phyloP scores from a whole-genome alignment of 78 protist species.

The Dictyostelium citrinum region DNA sequence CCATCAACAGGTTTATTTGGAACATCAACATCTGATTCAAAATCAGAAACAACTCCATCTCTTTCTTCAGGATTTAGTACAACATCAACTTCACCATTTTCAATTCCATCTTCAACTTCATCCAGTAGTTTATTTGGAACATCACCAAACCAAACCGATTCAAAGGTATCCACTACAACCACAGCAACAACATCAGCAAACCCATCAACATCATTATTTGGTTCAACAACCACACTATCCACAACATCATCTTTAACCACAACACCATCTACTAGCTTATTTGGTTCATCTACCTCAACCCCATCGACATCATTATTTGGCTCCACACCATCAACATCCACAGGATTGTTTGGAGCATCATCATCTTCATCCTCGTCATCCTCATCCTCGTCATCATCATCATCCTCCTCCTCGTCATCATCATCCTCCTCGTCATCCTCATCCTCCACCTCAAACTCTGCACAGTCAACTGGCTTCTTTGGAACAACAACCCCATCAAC shows the following conservation, averaged over 20 bases:
- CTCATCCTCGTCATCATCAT: background rate
- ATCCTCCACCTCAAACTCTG: background rate
- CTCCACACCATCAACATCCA: background rate
- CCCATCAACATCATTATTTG: slow-evolving; percentile 18
- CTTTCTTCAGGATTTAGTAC: background rate
- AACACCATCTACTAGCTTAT: background rate
- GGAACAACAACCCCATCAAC: background rate
- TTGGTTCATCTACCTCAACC: background rate
- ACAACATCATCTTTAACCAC: background rate
- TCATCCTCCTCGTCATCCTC: background rate
- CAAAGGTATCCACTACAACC: background rate
- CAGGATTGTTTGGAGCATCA: slow-evolving; percentile 7
- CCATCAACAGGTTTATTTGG: background rate
- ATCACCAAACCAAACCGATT: background rate
- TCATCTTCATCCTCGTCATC: background rate
- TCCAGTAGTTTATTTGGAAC: background rate
- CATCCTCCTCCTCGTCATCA: background rate
- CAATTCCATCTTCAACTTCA: background rate
- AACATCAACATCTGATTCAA: background rate
- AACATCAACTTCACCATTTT: background rate
- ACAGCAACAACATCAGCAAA: background rate
- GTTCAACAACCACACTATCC: background rate
- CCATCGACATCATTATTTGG: background rate
- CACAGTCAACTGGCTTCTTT: background rate
- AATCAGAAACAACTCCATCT: background rate